Base-by-base conservation (phyloP, 2,329 filamentous ascomycete species). In the Colletotrichum camelliae region DNA sequence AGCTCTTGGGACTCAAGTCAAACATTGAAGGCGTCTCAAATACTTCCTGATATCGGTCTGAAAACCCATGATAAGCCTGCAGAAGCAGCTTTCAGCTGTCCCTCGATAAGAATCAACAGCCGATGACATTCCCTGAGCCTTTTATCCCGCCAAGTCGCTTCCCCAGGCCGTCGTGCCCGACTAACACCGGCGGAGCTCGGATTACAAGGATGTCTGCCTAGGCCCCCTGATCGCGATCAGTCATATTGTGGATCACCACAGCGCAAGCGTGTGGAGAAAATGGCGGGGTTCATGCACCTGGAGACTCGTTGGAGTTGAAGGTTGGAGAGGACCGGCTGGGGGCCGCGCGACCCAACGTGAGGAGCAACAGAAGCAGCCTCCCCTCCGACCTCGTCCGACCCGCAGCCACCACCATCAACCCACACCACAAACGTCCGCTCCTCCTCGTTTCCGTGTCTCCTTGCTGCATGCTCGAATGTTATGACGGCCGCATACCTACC, bases 241-340 rank as follows among this genome's bases (percentile, higher is more conserved):
- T 43, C 31, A 33, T 33, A 21, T 43, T 64, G 71, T 74, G 66
- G 71, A 74, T 43, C 66, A 9, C 24, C 31, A 13, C 66, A 48
- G 33, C 27, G 43, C 71, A 73, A 64, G 55, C 18, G 55, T 73
- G 71, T 64, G 71, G 71, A 70, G 71, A 73, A 55, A 39, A 24
- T 31, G 66, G 71, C 71, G 58, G 71, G 71, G 71, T 64, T 73
- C 15, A 60, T 33, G 66, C 52, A 43, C 66, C 33, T 43, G 57
- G 66, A 70, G 70, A 29, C 48, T 48, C 43, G 18, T 39, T 62
- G 57, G 29, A 37, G 57, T 64, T 64, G 66, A 39, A 69, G 3
- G 27, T 55, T 29, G 65, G 65, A 31, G 27, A 21, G 21, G 35
- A 58, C 15, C 35, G 43, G 18, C 43, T 48, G 18, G 43, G 43